A percentile compares a stretch with the other conserved stretches of the same genome.
Conservation (phyloP, 2,329 filamentous ascomycete genomes). For the Colletotrichum paranaense region DNA sequence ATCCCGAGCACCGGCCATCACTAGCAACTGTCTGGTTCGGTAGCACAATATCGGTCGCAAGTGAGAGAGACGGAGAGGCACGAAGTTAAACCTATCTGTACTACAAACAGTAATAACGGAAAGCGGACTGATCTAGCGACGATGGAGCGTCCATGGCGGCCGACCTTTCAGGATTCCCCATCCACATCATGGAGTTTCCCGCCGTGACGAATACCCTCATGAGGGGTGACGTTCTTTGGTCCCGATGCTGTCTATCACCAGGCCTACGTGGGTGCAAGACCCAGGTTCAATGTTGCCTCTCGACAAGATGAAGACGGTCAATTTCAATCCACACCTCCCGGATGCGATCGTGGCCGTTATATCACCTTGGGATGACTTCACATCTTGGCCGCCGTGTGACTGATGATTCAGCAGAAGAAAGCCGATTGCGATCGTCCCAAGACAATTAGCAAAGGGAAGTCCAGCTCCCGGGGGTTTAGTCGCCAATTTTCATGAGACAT, state of each 20-base stretch:
- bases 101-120: too few species aligned
- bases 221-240: not conserved
- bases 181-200: not conserved
- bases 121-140: not conserved
- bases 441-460: constrained; percentile 6
- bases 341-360: constrained; percentile 27
- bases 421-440: constrained; percentile 2
- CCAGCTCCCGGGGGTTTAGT: not conserved
- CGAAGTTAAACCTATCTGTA: too few species aligned
- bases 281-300: not conserved
- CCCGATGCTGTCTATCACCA: not conserved
- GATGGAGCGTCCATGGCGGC: not conserved
- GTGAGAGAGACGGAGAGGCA: not conserved
- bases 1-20: not conserved
- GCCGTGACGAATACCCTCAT: not conserved
- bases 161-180: not conserved
- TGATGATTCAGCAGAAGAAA: constrained; percentile 13
- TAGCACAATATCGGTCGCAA: constrained; percentile 3
- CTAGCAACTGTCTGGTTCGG: not conserved
- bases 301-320: constrained; percentile 16
- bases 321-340: not conserved
- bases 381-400: not conserved
- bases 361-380: not conserved
- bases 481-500: constrained; percentile 23
- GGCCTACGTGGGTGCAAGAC: not conserved